Evolutionary conservation across 2,329 filamentous ascomycete species (phyloP), one percentile per base, ranked within the genome.

Genomic region (Pseudofabraea citricarpa): DNA sequence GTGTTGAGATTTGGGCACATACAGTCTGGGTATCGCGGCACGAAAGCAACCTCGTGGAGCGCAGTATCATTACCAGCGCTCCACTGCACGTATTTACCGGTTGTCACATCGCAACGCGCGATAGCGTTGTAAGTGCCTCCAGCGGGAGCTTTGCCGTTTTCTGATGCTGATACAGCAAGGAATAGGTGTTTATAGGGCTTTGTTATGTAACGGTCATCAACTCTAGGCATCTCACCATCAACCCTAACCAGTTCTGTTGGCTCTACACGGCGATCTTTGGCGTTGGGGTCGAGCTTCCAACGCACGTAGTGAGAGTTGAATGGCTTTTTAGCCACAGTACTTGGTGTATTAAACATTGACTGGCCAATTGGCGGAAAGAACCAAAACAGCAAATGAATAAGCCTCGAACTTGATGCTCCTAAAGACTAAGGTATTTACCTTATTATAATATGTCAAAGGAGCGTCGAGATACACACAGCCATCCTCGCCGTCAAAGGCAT

Each of bases 271-370:
- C 13, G 8, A 20, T 22, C 18, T 20, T 20, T 19, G 19, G 35
- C 5, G 15, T 29, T 29, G 35, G 77, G 71, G 53, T 81, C 70
- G 55, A 81, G 81, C 50, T 20, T 21, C 13, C 19, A 39, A 3
- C 36, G 36, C 26, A 29, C 26, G 15, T 29, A 29, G 6, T 29
- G 26, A 29, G 18, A 9, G 13, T 24, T 38, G 36, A 24, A 15
- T 20, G 16, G 35, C 20, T 37, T 21, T n/a, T n/a, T n/a, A n/a
- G n/a, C n/a, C n/a, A n/a, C n/a, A n/a, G 26, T n/a, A 6, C 26
- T 29, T 29, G 6, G 26, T 29, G 26, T n/a, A n/a, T 29, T 2
- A 20, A 37, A 23, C 19, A 23, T 20, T 5, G 10, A 20, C n/a
- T 18, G 35, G 16, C 16, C 16, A 37, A 3, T 6, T 37, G 35